Base-by-base conservation (phyloP, 176 grass and related monocot genomes). In the Cenchrus fungigraminus region DNA sequence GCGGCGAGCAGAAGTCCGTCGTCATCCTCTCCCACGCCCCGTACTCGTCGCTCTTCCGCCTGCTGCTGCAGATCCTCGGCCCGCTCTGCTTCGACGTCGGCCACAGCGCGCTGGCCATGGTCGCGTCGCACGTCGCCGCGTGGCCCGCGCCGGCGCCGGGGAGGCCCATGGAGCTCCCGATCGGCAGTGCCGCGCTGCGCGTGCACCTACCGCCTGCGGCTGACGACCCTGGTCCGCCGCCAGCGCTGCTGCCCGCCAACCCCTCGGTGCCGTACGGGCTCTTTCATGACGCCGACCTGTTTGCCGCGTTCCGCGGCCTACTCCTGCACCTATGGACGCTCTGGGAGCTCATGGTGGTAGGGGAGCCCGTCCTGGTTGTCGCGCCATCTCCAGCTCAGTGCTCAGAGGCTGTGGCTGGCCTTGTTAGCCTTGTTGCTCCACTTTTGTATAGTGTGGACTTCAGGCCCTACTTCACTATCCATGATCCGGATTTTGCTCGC, bases 21-120 rank as follows among this genome's bases (percentile, higher is more conserved):
- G 90, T 96, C 71, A 94, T 98, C 56, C 91, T 98, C 54, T 95
- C 97, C 13, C 81, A 88, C 53, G 85, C 79, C 6, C 97, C 97
- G 2, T 98, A 90, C 74, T 94, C 93, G 5, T 88, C 93, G 9
- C 85, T 98, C 16, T 96, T 98, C 83, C 87, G 91, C 64, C 86
- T 92, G 29, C 89, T 96, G 31, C 86, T 98, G 69, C 97, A 95
- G 90, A 98, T 98, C 89, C 93, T 98, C 42, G 97, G 97, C 12
- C 93, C 97, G 11, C 97, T 99, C 73, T 99, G 93, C 82, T 99
- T 99, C 88, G 97, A 99, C 88, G 81, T 96, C 77, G 97, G 97
- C 58, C 88, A 83, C 53, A 75, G 81, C 12, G 97, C 97, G 57
- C 90, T 96, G 54, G 68, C 88, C 6, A 92, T 99, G 82, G 97